Evolutionary conservation across 2,329 filamentous ascomycete genomes (phyloP), one percentile per base, ranked within the genome.

Genomic region (Fusarium protoensiforme): DNA sequence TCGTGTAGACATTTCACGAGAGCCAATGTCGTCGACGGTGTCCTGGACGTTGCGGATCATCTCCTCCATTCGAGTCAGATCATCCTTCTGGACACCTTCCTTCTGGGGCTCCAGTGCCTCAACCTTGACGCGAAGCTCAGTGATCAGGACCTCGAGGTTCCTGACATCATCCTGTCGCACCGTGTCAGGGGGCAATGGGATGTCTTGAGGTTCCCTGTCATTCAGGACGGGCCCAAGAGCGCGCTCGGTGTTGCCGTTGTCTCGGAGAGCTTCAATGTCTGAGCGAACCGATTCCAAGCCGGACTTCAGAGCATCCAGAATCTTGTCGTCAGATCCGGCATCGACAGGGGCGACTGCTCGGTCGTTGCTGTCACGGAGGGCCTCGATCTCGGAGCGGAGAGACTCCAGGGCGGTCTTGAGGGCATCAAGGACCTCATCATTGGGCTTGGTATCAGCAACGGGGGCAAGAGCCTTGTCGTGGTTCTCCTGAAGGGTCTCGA

Each of bases 351-450:
- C 63, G 39, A 78, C 61, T 1, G 75, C 77, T 91, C 94, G 69
- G 92, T 90, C 7, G 66, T 96, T 87, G 7, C 93, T 93, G 27
- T 89, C 88, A 6, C 87, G 89, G 2, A 94, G 84, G 14, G 89
- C 87, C 64, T 91, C 87, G 4, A 95, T 93, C 58, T 97, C 94
- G 1, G 89, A 87, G 64, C 91, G 91, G 27, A 98, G 86, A 48
- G 87, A 87, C 46, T 92, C 90, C 11, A 98, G 85, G 0, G 94
- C 94, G n/a, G 91, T 88, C 80, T 93, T 96, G 61, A 98, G 86
- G 0, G 93, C 93, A 70, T 97, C 93, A 1, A 97, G 85, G 57
- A 97, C 94, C 81, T 97, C 94, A 70, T 96, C 93, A 65, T 92
- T 94, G 54, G 93, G 89, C 3, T 92, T 94, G 80, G 93, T 88